Conservation (phyloP, 2,329 filamentous ascomycete species). For the Colletotrichum tanaceti region DNA sequence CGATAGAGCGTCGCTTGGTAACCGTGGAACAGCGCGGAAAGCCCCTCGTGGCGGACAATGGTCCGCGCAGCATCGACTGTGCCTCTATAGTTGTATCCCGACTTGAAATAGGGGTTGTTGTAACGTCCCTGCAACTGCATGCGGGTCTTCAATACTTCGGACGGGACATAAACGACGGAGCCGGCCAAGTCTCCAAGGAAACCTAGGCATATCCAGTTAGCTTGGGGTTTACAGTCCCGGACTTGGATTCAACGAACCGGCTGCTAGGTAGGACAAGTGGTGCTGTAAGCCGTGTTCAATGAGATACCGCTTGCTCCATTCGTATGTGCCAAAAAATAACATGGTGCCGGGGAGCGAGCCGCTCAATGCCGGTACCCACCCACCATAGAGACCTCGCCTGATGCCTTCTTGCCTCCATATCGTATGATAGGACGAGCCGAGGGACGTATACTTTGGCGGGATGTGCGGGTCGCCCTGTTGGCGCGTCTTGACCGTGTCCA, state of each 20-base stretch:
- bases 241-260: slow-evolving; percentile 66
- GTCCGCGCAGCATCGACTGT: slow-evolving; percentile 87
- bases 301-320: slow-evolving; percentile 91
- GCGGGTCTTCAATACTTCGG: slow-evolving; percentile 97
- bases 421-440: slow-evolving; percentile 90
- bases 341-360: slow-evolving; percentile 95
- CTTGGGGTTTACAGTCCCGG: neutral
- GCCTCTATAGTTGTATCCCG: slow-evolving; percentile 94
- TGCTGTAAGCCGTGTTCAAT: slow-evolving; percentile 86
- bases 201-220: slow-evolving; percentile 60
- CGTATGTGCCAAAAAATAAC: slow-evolving; percentile 96
- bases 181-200: slow-evolving; percentile 93
- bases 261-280: slow-evolving; percentile 85
- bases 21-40: slow-evolving; percentile 90
- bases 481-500: slow-evolving; percentile 97
- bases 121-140: slow-evolving; percentile 93
- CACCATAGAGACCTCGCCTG: slow-evolving; percentile 86
- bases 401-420: slow-evolving; percentile 95
- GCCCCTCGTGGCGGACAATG: slow-evolving; percentile 84
- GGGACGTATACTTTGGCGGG: slow-evolving; percentile 90
- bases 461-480: slow-evolving; percentile 96
- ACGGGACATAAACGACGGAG: slow-evolving; percentile 93
- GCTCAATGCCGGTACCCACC: slow-evolving; percentile 89
- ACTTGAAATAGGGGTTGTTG: slow-evolving; percentile 94
- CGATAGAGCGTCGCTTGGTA: slow-evolving; percentile 96